Evolutionary conservation across 306 rosid genomes (phyloP), one percentile per base, ranked within the genome.

Genomic region (Acacia acuminata): DNA sequence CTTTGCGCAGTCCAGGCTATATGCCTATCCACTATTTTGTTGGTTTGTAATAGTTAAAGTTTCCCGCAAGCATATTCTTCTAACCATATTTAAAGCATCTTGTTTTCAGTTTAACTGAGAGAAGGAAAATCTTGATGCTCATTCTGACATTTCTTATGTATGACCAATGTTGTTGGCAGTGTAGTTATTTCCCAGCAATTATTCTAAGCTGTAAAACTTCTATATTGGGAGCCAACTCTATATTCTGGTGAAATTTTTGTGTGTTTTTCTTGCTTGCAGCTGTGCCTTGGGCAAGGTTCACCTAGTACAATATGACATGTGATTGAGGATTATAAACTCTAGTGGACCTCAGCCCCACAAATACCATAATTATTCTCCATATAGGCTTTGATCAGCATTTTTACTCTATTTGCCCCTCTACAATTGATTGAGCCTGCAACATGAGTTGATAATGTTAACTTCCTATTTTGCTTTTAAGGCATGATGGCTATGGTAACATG

Each of bases 91-190:
- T 63, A 17, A 73, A 32, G 25, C 22, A 32, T 13, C 27, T 19
- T 63, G 60, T 43, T 45, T 43, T 42, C 34, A 12, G 19, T 56
- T 8, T 25, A 25, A n/a, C 44, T 19, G 24, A 25, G 20, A 17
- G 44, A 44, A 77, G 45, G 73, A 19, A 43, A 27, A n/a, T 25
- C 53, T 70, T 43, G 75, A n/a, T 70, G 75, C 75, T 70, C 20
- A 42, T n/a, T 77, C 25, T 24, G 55, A 22, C 53, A n/a, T 76
- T 38, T 76, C 38, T 56, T 7, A 38, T 56, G 22, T 22, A 14
- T 55, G 24, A 38, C 9, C 55, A 14, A 12, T 58, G 68, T 15
- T 7, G 70, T n/a, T 38, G 51, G 36, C 36, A 38, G 22, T 72
- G n/a, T 34, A 42, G 75, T 56, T 66, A 20, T 50, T 67, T 50